Base-by-base conservation (phyloP, 148 eudicot species). In the Nepenthes gracilis region DNA sequence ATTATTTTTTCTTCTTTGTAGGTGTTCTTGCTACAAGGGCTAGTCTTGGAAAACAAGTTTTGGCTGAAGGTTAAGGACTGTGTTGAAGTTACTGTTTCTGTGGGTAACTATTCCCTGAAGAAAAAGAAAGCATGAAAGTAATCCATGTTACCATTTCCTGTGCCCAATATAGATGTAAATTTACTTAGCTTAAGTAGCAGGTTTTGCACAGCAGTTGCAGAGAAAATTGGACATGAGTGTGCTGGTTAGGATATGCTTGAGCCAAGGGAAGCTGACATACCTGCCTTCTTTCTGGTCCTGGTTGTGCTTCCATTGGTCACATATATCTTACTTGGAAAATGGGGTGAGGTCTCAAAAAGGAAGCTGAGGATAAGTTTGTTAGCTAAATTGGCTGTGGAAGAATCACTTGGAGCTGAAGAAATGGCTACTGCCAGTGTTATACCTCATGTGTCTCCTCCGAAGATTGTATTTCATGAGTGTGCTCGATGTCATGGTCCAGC, bases 231-330 rank as follows among this genome's bases (percentile, higher is more conserved):
- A 66, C 80, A 87, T 91, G 97, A 87, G 80, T 88, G 43, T 77
- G 81, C 73, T 75, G 80, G 83, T 73, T 79, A 70, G 90, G 90
- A 81, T 83, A 91, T 91, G 97, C 96, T 91, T 64, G 77, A 83
- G 83, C 93, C 93, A 81, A 87, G 90, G 80, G 86, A 81, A 83
- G 72, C 86, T 74, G 88, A 88, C 83, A 63, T 88, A 72, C 86
- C 87, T 38, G 81, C 73, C 70, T 71, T 87, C 57, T 81, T 87
- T 77, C 70, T 91, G 76, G 78, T 91, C 77, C 77, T 91, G 35
- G 78, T 91, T 63, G 96, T 87, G 81, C 68, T 91, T 58, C 97
- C 97, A 36, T 72, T 91, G 52, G 79, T 85, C 66, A 68, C 78
- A 57, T 91, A 91, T 66, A 55, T 91, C 62, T 71, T 87, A 60